phyloP scores from a whole-genome alignment of 2,329 filamentous ascomycete species.

The Pseudogymnoascus sp. region DNA sequence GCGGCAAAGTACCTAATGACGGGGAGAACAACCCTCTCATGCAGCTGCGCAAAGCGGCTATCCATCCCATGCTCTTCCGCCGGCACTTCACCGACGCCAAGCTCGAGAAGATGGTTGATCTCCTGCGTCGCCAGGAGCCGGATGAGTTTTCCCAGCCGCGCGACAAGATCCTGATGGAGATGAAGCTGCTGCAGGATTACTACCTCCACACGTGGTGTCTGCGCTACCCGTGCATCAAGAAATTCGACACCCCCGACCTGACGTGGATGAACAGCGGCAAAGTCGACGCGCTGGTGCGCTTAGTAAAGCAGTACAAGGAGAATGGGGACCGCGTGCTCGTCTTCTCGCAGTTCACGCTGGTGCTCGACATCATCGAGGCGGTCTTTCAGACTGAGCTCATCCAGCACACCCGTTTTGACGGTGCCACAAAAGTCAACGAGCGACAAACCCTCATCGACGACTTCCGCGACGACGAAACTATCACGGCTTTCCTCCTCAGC shows the following conservation, averaged over 20 bases:
- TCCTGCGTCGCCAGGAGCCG: conserved; percentile 62
- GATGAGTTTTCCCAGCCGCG: conserved; percentile 42
- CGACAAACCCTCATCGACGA: conserved; percentile 83
- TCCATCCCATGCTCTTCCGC: conserved; percentile 83
- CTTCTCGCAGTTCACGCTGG: conserved; percentile 87
- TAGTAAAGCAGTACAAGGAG: conserved; percentile 63
- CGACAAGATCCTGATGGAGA: conserved; percentile 46
- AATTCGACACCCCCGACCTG: conserved; percentile 45
- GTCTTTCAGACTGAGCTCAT: conserved; percentile 68
- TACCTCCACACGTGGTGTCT: conserved; percentile 58
- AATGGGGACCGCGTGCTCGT: conserved; percentile 83
- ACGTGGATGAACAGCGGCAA: conserved; percentile 67
- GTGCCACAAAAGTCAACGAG: conserved; percentile 69
- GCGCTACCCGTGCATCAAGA: conserved; percentile 46
- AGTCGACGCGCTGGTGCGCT: conserved; percentile 67
- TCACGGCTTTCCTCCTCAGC: conserved; percentile 85
- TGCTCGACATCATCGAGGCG: conserved; percentile 82
- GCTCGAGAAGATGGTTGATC: conserved; percentile 68
- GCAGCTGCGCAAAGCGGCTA: conserved; percentile 83
- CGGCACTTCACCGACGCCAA: conserved; percentile 68
- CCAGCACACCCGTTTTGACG: conserved; percentile 77
- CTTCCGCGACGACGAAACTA: conserved; percentile 67
- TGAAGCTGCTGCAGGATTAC: conserved; percentile 54
- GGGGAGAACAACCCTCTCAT: conserved; percentile 67
- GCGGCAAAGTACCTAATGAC: conserved; percentile 44